Evolutionary conservation across 805 yeast species (phyloP).

Genomic region (Saturnispora kantuleensis): DNA sequence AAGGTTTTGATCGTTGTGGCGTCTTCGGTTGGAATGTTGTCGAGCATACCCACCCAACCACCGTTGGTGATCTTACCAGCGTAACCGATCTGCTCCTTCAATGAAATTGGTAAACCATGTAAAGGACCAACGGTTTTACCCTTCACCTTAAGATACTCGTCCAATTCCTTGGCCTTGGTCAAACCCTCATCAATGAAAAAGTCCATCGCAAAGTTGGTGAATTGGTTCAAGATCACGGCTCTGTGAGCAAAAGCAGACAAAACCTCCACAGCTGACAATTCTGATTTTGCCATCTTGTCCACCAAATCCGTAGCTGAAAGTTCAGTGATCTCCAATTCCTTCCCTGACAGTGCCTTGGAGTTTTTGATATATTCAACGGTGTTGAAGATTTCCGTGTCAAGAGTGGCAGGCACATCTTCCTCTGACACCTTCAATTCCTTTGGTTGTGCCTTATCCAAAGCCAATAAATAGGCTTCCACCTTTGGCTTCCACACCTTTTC

Average conservation of each 20-base stretch:
- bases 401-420: slow-evolving; percentile 25
- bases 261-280: slow-evolving; percentile 40
- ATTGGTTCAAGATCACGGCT: slow-evolving; percentile 55
- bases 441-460: slow-evolving; percentile 17
- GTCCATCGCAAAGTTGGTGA: slow-evolving; percentile 42
- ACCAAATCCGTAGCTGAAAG: slow-evolving; percentile 34
- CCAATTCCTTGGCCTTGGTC: slow-evolving; percentile 44
- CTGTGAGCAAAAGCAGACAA: slow-evolving; percentile 56
- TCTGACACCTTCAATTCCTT: slow-evolving; percentile 24
- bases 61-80: slow-evolving; percentile 49
- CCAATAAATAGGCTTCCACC: slow-evolving; percentile 32
- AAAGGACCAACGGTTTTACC: slow-evolving; percentile 55
- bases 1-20: slow-evolving; percentile 39
- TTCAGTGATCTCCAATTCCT: slow-evolving; percentile 36
- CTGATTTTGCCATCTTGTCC: slow-evolving; percentile 35
- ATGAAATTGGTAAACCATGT: slow-evolving; percentile 60
- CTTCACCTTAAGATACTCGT: slow-evolving; percentile 37
- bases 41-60: slow-evolving; percentile 45
- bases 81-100: slow-evolving; percentile 55
- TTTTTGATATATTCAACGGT: slow-evolving; percentile 28
- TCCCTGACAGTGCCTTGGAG: slow-evolving; percentile 22
- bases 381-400: slow-evolving; percentile 29
- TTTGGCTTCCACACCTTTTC: slow-evolving; percentile 35
- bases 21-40: slow-evolving; percentile 36
- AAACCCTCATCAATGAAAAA: slow-evolving; percentile 58